Base-by-base conservation (phyloP, 2,329 filamentous ascomycete genomes). In the Alternaria conjuncta region DNA sequence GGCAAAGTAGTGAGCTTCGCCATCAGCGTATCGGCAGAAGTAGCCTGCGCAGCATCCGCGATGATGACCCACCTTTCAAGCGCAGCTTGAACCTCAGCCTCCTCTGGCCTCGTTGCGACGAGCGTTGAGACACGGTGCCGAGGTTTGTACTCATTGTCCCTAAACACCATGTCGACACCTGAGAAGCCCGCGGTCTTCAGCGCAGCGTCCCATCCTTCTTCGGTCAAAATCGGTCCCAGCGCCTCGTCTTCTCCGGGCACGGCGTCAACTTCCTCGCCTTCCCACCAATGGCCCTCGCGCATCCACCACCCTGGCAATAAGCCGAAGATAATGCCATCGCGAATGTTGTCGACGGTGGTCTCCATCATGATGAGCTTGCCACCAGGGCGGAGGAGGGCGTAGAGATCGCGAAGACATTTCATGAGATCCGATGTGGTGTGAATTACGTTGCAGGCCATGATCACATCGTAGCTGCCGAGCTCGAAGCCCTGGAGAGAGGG, bases 171-270 rank as follows among this genome's bases (percentile, higher is more conserved):
- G 8, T 64, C 61, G 7, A 61, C 57, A n/a, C 61, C 55, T 2
- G 59, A 53, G 54, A 65, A 66, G 21, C 63, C 60, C 11, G 44
- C 45, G 3, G 28, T 57, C 45, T 57, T 63, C 8, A 68, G 41
- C 6, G 46, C 51, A 18, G 26, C 68, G 53, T 76, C 67, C 76
- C 75, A 79, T 41, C 67, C 26, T 15, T 58, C 45, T 54, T 63
- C 49, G 12, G 60, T 59, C 5, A 65, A 21, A 36, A 57, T 47
- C 13, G 61, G 61, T 4, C 57, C 57, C 25, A 55, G 13, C 21
- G 43, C 50, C 49, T 55, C 49, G 43, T 63, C 47, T 20, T 63
- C 60, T 7, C 54, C 60, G 2, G 60, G 54, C 3, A 58, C 28
- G 7, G 55, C 55, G 43, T 59, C 55, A 12, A 54, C 60, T 18